Evolutionary conservation across 148 eudicot genomes (phyloP).

Genomic region (Selenicereus undatus): DNA sequence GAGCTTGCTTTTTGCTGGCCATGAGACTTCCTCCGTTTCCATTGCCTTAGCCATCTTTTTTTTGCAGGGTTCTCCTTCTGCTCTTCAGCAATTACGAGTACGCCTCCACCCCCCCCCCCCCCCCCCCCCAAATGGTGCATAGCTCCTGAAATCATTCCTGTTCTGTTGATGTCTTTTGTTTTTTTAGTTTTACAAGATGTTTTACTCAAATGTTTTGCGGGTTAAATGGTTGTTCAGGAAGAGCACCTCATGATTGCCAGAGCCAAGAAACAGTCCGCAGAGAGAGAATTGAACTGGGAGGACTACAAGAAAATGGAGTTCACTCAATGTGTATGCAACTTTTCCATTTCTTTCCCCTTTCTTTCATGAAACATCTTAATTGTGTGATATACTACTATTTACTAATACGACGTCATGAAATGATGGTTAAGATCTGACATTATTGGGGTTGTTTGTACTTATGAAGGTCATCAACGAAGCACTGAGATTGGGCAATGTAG

Average conservation of each 20-base stretch:
- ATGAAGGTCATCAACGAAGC: conserved; percentile 81
- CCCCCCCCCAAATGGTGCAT: neutral
- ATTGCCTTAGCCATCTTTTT: conserved; percentile 88
- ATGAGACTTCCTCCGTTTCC: conserved; percentile 93
- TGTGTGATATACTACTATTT: neutral
- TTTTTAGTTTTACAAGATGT: neutral
- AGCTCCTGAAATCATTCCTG: neutral
- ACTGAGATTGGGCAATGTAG: conserved; percentile 85
- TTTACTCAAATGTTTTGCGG: neutral
- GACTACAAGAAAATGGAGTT: conserved; percentile 97
- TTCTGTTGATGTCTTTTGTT: neutral
- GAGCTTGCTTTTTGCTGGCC: conserved; percentile 93
- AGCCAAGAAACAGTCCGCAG: conserved; percentile 52
- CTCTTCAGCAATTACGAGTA: conserved; percentile 75
- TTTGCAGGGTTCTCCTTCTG: conserved; percentile 65
- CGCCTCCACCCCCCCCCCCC: neutral
- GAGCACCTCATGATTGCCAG: conserved; percentile 63
- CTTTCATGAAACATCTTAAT: neutral
- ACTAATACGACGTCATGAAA: neutral
- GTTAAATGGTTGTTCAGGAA: conserved; percentile 40
- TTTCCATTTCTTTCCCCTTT: neutral
- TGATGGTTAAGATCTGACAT: neutral
- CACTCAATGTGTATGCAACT: conserved; percentile 82
- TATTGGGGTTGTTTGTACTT: conserved; percentile 1
- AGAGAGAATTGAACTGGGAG: conserved; percentile 74